These are phyloP conservation scores for Nicotiana obtusifolia DNA, from an alignment of 257 asterid genomes.

Conservation along the genomic window DNA sequence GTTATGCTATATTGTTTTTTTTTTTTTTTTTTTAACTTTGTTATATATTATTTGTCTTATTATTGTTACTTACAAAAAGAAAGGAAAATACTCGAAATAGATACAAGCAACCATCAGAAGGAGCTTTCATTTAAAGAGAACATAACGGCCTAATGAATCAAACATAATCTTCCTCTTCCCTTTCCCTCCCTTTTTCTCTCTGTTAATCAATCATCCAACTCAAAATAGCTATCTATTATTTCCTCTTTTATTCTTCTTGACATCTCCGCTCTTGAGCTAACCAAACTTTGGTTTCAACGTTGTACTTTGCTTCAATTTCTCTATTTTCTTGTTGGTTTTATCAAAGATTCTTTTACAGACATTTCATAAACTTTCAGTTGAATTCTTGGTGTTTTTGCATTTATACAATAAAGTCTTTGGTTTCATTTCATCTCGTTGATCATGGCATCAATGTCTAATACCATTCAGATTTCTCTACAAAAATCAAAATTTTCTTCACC, in stretches of 20 bases:
- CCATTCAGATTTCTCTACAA: not conserved
- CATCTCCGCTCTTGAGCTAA: slow-evolving; percentile 24
- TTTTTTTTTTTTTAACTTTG: no score
- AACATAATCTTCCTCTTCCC: not conserved
- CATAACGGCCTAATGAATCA: not conserved
- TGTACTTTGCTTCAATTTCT: slow-evolving; percentile 1
- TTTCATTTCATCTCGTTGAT: not conserved
- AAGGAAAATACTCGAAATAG: not conserved
- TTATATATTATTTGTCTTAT: no score
- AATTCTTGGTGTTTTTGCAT: not conserved
- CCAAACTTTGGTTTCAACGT: not conserved
- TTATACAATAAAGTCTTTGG: not conserved
- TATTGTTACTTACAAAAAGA: not conserved
- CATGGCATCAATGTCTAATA: not conserved
- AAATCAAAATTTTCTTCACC: not conserved
- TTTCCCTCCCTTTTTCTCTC: not conserved
- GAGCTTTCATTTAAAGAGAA: not conserved
- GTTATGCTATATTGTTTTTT: no score
- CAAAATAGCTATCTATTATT: slow-evolving; percentile 70
- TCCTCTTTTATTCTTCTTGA: slow-evolving; percentile 28
- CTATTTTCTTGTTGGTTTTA: not conserved
- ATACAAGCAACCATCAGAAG: not conserved
- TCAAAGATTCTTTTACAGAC: not conserved
- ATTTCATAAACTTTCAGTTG: not conserved
- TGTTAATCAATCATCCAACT: slow-evolving; percentile 30